phyloP scores from a whole-genome alignment of 1,284 basidiomycete species.

The Cutaneotrichosporon cavernicola region DNA sequence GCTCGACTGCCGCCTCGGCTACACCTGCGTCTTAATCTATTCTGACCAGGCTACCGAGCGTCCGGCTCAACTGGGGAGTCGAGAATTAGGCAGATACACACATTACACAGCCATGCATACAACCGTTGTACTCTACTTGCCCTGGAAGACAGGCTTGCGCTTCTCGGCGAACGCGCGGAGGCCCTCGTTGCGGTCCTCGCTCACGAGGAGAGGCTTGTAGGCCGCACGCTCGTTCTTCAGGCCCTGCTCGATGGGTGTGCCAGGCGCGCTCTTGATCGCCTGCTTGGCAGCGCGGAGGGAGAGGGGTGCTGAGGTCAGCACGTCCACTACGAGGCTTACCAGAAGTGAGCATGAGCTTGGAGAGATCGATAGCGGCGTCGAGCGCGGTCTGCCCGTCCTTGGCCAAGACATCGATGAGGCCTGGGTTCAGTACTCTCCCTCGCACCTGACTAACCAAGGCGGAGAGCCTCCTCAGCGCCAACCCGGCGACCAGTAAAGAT shows the following conservation, averaged over 20 bases:
- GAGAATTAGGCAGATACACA: not conserved
- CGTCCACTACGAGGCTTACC: slow-evolving; percentile 15
- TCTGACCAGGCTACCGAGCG: not conserved
- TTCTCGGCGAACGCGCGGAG: slow-evolving; percentile 87
- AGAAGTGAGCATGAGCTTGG: slow-evolving; percentile 42
- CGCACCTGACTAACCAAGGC: slow-evolving; percentile 63
- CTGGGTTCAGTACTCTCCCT: slow-evolving; percentile 47
- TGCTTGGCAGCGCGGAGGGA: slow-evolving; percentile 85
- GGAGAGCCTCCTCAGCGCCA: slow-evolving; percentile 66
- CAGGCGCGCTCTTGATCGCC: slow-evolving; percentile 75
- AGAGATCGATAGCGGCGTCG: slow-evolving; percentile 35
- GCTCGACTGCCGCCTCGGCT: slow-evolving; percentile 6
- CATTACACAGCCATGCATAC: slow-evolving; percentile 29
- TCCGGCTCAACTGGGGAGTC: not conserved
- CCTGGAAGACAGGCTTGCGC: slow-evolving; percentile 74
- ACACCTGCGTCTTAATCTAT: not conserved
- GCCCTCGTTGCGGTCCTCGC: slow-evolving; percentile 78
- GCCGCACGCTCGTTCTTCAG: slow-evolving; percentile 83
- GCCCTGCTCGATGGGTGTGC: slow-evolving; percentile 74
- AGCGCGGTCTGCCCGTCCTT: slow-evolving; percentile 40
- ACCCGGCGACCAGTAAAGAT: slow-evolving; percentile 75
- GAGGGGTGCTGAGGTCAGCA: slow-evolving; percentile 65
- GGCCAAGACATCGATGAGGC: slow-evolving; percentile 60
- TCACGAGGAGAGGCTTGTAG: slow-evolving; percentile 78
- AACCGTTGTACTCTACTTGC: slow-evolving; percentile 53